Base-by-base conservation (phyloP, 2,329 filamentous ascomycete species). In the Blumeriella jaapii region DNA sequence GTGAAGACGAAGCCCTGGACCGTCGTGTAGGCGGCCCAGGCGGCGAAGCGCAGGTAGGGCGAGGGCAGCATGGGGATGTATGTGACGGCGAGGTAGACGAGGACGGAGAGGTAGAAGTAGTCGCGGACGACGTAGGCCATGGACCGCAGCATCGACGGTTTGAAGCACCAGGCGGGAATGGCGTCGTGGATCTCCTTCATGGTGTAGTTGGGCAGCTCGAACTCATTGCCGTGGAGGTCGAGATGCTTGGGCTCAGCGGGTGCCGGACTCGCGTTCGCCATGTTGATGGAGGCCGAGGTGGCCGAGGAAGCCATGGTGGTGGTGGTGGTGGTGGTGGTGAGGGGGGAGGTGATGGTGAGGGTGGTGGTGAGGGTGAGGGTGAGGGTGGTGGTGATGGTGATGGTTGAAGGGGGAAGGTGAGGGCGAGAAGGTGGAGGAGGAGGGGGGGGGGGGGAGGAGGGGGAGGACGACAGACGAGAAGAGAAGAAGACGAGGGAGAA, bases 1-100 rank as follows among this genome's bases (percentile, higher is more conserved):
- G 75, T 80, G 54, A 74, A 73, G 47, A 80, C 62, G 27, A 78
- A 69, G 34, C 78, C 78, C 58, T 81, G 74, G 24, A 74, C 52
- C 54, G 73, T 78, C 45, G 72, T 71, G 55, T 82, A 82, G 30
- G 60, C 57, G 15, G 60, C 58, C 73, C 74, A 80, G 39, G 69
- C 67, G 9, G 59, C 52, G 40, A 60, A 55, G 41, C 71, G 68
- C 27, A 38, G 36, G 19, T 33, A 33, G 9, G 26, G 17, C 44
- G 65, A 61, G 40, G 63, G 58, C 36, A 77, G 61, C 32, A 57
- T 13, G 65, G 33, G 69, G 52, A 76, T 74, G 55, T 65, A 71
- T 42, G 61, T 67, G 30, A 73, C 55, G 69, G 55, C 61, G 61
- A 45, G 55, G 55, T 50, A 63, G 54, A 42, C 54, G 55, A 76